Evolutionary conservation across 495 filamentous ascomycete genomes (phyloP), one percentile per base, ranked within the genome.

Genomic region (Talaromyces thailandensis): DNA sequence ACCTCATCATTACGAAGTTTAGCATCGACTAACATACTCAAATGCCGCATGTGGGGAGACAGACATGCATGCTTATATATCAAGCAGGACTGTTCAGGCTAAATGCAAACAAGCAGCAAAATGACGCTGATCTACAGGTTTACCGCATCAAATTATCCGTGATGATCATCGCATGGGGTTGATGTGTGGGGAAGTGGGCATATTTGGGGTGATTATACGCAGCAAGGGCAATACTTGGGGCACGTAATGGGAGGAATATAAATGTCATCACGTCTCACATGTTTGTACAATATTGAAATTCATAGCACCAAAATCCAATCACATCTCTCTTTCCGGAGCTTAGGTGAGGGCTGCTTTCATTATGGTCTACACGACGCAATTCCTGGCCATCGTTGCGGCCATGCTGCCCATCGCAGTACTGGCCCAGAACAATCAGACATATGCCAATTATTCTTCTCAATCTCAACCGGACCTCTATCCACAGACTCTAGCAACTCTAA

Each of bases 391-490:
- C 2, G 50, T 4, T 26, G 67, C 69, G 56, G 69, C 72, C 24
- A 58, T 77, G 11, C 56, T 69, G 62, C 71, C 75, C 6, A 64
- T 65, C 0, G 52, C 66, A 3, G 56, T 58, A 16, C 16, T 73
- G 12, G 67, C 65, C 3, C 73, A 77, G 51, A 65, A 64, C 18
- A 74, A 75, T 40, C 65, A 65, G 8, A 69, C 62, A 51, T 72
- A 71, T 59, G 64, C 63, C 23, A 67, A 77, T 64, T 77, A 75
- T 56, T 68, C 58, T 6, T 65, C 60, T 4, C 65, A 75, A 29
- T 58, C 71, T 2, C 68, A 77, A 23, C 74, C 75, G 1, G 61
- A 66, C 43, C 68, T 77, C 24, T 64, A 67, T 61, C 63, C 65
- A 7, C 66, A 66, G 35, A 72, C 71, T 0, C 29, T 70, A 12